These are phyloP conservation scores for Mycosarcoma maydis DNA, from an alignment of 1,284 basidiomycete genomes.

Conservation along the genomic window DNA sequence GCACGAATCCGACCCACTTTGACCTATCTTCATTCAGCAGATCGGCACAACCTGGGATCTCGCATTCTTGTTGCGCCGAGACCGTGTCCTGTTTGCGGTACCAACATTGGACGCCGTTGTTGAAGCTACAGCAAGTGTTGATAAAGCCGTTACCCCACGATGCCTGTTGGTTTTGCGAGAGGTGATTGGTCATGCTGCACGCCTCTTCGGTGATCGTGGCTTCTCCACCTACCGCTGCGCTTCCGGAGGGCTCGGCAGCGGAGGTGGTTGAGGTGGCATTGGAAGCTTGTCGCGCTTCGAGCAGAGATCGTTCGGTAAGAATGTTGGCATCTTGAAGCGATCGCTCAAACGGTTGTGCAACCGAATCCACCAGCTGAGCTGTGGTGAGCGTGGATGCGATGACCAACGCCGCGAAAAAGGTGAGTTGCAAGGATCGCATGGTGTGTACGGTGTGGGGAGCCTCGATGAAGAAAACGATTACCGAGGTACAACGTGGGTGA, in stretches of 20 bases:
- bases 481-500: too few relatives aligned
- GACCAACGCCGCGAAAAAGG: conserved; percentile 5
- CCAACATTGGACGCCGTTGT: conserved; percentile 40
- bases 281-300: conserved; percentile 31
- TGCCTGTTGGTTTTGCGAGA: conserved; percentile 52
- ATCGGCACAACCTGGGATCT: conserved; percentile 47
- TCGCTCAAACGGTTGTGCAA: conserved; percentile 24
- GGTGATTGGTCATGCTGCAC: conserved; percentile 44
- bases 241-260: conserved; percentile 27
- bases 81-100: conserved; percentile 36
- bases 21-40: conserved; percentile 36
- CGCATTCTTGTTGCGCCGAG: conserved; percentile 28
- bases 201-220: conserved; percentile 45
- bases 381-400: neutral
- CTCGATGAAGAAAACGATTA: neutral
- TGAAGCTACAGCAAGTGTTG: conserved; percentile 53
- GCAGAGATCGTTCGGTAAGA: conserved; percentile 16
- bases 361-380: conserved; percentile 25
- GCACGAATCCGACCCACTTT: conserved; percentile 47
- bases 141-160: conserved; percentile 52
- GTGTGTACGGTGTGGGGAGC: neutral
- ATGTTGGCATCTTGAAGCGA: conserved; percentile 9
- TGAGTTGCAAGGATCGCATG: conserved; percentile 8
- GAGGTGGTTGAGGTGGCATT: conserved; percentile 18
- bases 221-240: conserved; percentile 34